phyloP scores from a whole-genome alignment of 805 yeast genomes.

The Kodamaea kaohsiungensis region DNA sequence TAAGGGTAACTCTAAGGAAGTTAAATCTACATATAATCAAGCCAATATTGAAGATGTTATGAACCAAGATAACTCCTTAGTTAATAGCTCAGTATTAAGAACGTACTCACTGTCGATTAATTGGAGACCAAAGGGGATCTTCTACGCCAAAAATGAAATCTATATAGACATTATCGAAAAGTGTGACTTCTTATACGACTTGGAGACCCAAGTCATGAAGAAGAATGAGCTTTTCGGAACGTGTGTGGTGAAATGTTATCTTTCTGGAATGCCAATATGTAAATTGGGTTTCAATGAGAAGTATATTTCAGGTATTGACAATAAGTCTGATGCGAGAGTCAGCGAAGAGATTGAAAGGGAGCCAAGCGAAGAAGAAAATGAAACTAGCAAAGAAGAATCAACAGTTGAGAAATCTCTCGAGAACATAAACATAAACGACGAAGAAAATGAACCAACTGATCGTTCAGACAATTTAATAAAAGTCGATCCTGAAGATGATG shows the following conservation, averaged over 20 bases:
- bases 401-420: neutral
- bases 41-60: conserved; percentile 36
- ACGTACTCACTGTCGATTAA: conserved; percentile 64
- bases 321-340: conserved; percentile 8
- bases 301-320: conserved; percentile 34
- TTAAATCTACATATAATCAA: conserved; percentile 41
- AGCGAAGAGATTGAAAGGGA: conserved; percentile 4
- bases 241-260: conserved; percentile 37
- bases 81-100: conserved; percentile 72
- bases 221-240: conserved; percentile 36
- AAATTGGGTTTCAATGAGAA: conserved; percentile 43
- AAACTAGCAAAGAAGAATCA: neutral
- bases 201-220: conserved; percentile 26
- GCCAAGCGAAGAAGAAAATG: neutral
- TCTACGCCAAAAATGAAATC: conserved; percentile 45
- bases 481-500: neutral
- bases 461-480: neutral
- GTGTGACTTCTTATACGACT: conserved; percentile 38
- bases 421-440: neutral
- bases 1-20: conserved; percentile 15
- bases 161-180: conserved; percentile 43
- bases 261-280: conserved; percentile 48
- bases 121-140: conserved; percentile 49
- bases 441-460: neutral
- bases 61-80: conserved; percentile 22